Conservation (phyloP, 257 asterid genomes). For the Linaria vulgaris region DNA sequence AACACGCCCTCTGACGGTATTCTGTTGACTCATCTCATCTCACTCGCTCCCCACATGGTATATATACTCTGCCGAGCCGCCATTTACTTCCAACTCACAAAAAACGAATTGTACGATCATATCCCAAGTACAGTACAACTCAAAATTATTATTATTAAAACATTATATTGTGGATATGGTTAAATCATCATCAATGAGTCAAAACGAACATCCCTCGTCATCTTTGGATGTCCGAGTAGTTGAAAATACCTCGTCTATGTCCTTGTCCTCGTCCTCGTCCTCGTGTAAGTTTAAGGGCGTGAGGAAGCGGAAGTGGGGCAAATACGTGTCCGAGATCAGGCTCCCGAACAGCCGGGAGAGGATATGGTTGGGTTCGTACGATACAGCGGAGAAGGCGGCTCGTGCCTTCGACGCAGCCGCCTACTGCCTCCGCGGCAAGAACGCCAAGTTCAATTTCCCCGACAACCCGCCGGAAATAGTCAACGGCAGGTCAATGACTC, state of each 20-base stretch:
- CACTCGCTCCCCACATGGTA: slow-evolving; percentile 32
- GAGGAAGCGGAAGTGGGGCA: slow-evolving; percentile 78
- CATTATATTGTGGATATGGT: no score
- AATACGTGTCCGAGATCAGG: slow-evolving; percentile 66
- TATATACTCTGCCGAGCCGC: slow-evolving; percentile 52
- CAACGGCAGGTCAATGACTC: slow-evolving; percentile 54
- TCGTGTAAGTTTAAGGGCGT: slow-evolving; percentile 57
- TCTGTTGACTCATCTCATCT: slow-evolving; percentile 26
- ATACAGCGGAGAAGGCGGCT: slow-evolving; percentile 72
- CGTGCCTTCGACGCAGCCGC: slow-evolving; percentile 73
- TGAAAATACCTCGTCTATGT: no score
- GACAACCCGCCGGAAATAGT: slow-evolving; percentile 41
- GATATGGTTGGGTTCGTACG: slow-evolving; percentile 75
- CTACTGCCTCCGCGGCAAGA: slow-evolving; percentile 60
- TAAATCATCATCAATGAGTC: slow-evolving; percentile 32
- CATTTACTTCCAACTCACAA: slow-evolving; percentile 21
- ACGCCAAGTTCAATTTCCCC: slow-evolving; percentile 69
- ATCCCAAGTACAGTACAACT: no score
- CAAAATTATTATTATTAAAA: no score
- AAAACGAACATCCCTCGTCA: background rate
- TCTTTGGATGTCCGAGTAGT: background rate
- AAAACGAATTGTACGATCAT: background rate
- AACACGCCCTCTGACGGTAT: slow-evolving; percentile 20
- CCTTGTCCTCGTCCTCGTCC: slow-evolving; percentile 15
- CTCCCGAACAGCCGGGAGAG: slow-evolving; percentile 72